These are phyloP conservation scores for Talaromyces thailandensis DNA, from an alignment of 495 filamentous ascomycete genomes.

Conservation along the genomic window DNA sequence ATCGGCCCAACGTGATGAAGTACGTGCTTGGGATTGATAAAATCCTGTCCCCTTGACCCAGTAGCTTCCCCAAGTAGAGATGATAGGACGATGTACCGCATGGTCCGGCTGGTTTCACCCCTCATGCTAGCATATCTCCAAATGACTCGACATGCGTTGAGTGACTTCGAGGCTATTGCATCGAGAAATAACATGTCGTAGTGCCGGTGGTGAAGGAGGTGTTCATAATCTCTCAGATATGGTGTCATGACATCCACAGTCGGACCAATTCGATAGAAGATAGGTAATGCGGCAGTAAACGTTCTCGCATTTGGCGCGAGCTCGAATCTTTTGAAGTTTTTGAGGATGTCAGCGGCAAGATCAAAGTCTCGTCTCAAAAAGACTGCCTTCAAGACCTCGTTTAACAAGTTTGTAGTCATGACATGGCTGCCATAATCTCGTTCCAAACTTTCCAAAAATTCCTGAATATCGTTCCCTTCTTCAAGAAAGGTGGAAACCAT, in stretches of 20 bases:
- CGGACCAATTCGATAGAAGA: background rate
- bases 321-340: background rate
- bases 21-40: conserved; percentile 13
- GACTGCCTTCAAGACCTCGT: conserved; percentile 23
- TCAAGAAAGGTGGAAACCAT: conserved; percentile 24
- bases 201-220: conserved; percentile 7
- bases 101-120: conserved; percentile 20
- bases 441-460: conserved; percentile 26
- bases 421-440: conserved; percentile 21
- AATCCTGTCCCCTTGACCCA: background rate
- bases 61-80: conserved; percentile 19
- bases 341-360: background rate
- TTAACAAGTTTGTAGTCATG: conserved; percentile 24
- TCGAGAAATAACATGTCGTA: conserved; percentile 30
- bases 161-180: conserved; percentile 25
- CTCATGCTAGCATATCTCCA: conserved; percentile 42
- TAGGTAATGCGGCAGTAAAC: background rate
- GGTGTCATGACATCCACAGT: background rate
- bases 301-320: background rate
- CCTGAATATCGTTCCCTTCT: conserved; percentile 20
- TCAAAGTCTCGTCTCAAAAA: background rate
- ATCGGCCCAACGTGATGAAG: conserved; percentile 14
- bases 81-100: conserved; percentile 20
- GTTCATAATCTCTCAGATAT: conserved; percentile 6
- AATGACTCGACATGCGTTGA: conserved; percentile 37